A percentile compares a stretch with the other conserved stretches of the same genome.
phyloP scores from a whole-genome alignment of 2,329 filamentous ascomycete species.

The Paraconiothyrium sp. region DNA sequence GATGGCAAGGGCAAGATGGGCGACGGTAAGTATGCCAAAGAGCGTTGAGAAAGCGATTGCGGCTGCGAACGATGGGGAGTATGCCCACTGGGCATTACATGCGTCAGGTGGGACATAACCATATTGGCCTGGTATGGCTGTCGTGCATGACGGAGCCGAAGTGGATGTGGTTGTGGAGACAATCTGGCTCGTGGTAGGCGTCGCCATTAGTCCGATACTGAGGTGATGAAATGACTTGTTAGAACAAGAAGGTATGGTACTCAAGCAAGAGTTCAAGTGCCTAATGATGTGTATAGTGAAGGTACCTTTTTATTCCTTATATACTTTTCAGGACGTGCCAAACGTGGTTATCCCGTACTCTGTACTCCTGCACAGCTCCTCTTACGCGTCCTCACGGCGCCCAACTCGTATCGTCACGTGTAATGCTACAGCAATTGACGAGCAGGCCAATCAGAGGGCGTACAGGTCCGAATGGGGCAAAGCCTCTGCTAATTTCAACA shows the following conservation, averaged over 20 bases:
- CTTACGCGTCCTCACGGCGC: slow-evolving; percentile 2
- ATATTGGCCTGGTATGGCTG: slow-evolving; percentile 32
- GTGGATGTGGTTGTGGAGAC: slow-evolving; percentile 21
- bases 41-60: slow-evolving; percentile 35
- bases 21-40: slow-evolving; percentile 35
- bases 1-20: slow-evolving; percentile 33
- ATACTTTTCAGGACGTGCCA: neutral
- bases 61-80: slow-evolving; percentile 33
- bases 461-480: slow-evolving; percentile 8
- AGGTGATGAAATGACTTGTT: neutral
- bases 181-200: slow-evolving; percentile 24
- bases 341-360: neutral
- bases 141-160: slow-evolving; percentile 31
- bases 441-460: slow-evolving; percentile 23
- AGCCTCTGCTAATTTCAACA: slow-evolving; percentile 2
- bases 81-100: slow-evolving; percentile 40
- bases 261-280: neutral
- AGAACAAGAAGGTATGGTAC: neutral
- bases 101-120: slow-evolving; percentile 35
- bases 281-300: neutral
- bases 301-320: neutral
- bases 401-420: neutral
- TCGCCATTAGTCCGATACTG: slow-evolving; percentile 21
- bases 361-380: neutral
- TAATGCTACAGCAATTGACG: slow-evolving; percentile 12